Evolutionary conservation across 2,329 filamentous ascomycete genomes (phyloP), one percentile per base, ranked within the genome.

Genomic region (Exophiala alcalophila): DNA sequence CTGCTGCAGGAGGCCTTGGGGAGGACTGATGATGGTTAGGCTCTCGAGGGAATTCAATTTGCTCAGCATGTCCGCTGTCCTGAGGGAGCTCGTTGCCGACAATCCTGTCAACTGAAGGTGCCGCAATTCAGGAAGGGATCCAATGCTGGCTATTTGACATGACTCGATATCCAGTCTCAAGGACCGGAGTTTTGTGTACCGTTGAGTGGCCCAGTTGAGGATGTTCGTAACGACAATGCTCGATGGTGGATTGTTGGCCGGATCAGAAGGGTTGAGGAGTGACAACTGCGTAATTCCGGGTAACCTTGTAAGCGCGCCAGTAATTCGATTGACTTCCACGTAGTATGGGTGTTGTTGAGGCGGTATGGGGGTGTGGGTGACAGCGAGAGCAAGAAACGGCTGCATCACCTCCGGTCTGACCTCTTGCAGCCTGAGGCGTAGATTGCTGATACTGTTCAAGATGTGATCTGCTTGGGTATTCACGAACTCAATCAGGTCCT

Each of bases 241-340:
- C 10, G 41, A 42, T 4, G 49, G 40, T 11, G 23, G 20, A 33
- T 24, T 42, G 24, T 12, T 40, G 16, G 20, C 29, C 9, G 37
- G 19, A 25, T 33, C 33, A 7, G 2, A 23, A 2, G 45, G 41
- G 18, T 32, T 14, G 7, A 45, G 29, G 12, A 52, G 5, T 10
- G 30, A 8, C 14, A 52, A 14, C 15, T 38, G 27, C 14, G 36
- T 30, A 15, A 52, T n/a, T 6, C 35, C 20, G 14, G 40, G 41
- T 10, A 52, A 5, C 8, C 28, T 25, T 14, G 24, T 11, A n/a
- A 52, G 37, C 4, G 49, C 48, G 24, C n/a, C n/a, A 10, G 26
- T 40, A 12, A 51, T 40, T 4, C 44, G 48, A 12, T 47, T 33
- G 20, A 39, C 44, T 28, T 51, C 48, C n/a, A 41, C 7, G 7